A percentile compares a stretch with the other conserved stretches of the same genome.
Evolutionary conservation across 2,329 filamentous ascomycete species (phyloP).

Genomic region (Bipolaris bicolor): DNA sequence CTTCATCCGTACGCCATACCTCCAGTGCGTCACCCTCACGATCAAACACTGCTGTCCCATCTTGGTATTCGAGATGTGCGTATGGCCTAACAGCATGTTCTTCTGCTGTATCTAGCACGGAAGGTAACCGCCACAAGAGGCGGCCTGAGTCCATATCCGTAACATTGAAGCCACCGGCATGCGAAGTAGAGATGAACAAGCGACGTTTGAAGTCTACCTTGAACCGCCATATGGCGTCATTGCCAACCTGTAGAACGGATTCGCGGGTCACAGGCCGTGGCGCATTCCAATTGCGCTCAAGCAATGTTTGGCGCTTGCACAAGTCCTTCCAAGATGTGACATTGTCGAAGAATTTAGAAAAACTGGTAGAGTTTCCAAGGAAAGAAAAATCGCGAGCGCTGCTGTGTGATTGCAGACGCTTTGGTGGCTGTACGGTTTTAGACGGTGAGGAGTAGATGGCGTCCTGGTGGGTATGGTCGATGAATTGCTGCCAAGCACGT

Average conservation of each 20-base stretch:
- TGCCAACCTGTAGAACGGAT: conserved; percentile 9
- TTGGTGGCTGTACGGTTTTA: conserved; percentile 4
- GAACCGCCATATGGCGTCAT: conserved; percentile 12
- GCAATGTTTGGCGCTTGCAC: conserved; percentile 7
- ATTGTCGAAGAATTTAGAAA: conserved; percentile 10
- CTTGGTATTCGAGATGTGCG: conserved; percentile 15
- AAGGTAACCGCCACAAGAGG: conserved; percentile 8
- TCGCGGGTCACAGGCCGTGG: conserved; percentile 8
- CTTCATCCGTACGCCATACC: conserved; percentile 10
- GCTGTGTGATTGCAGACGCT: not conserved
- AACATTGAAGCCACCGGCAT: conserved; percentile 10
- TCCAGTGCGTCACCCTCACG: conserved; percentile 8
- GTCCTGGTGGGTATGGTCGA: conserved; percentile 11
- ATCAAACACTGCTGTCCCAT: conserved; percentile 14
- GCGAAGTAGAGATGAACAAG: conserved; percentile 14
- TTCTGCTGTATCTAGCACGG: conserved; percentile 2
- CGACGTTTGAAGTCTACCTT: conserved; percentile 15
- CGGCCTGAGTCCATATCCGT: conserved; percentile 10
- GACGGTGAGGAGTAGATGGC: conserved; percentile 10
- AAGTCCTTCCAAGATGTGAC: conserved; percentile 15
- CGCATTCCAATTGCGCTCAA: conserved; percentile 5
- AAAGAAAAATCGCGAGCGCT: conserved; percentile 9
- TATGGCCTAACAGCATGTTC: conserved; percentile 8
- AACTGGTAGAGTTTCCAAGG: conserved; percentile 6
- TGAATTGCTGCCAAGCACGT: conserved; percentile 14